Evolutionary conservation across 1,284 basidiomycete genomes (phyloP).

Genomic region (Moniliophthora roreri): DNA sequence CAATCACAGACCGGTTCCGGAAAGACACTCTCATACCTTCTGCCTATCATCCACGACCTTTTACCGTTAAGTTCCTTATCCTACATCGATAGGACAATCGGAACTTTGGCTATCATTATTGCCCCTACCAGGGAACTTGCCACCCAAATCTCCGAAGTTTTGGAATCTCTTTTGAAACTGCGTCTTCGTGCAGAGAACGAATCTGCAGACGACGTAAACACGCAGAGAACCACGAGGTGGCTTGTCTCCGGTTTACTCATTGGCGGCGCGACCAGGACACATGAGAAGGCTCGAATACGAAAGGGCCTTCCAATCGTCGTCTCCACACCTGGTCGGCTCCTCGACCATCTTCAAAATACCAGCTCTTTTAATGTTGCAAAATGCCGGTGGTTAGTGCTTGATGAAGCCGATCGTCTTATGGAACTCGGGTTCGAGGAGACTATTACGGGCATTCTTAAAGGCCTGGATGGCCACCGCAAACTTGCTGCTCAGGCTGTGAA

Average conservation of each 20-base stretch:
- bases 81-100: slow-evolving; percentile 86
- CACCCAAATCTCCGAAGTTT: slow-evolving; percentile 83
- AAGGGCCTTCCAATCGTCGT: slow-evolving; percentile 84
- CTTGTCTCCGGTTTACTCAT: slow-evolving; percentile 91
- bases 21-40: slow-evolving; percentile 93
- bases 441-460: slow-evolving; percentile 84
- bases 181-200: slow-evolving; percentile 57
- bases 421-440: slow-evolving; percentile 97
- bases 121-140: slow-evolving; percentile 95
- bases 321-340: slow-evolving; percentile 93
- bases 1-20: slow-evolving; percentile 98
- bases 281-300: slow-evolving; percentile 62
- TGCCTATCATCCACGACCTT: slow-evolving; percentile 95
- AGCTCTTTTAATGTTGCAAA: slow-evolving; percentile 90
- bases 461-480: slow-evolving; percentile 77
- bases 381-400: slow-evolving; percentile 93
- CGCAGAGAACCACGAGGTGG: slow-evolving; percentile 80
- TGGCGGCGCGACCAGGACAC: slow-evolving; percentile 75
- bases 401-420: slow-evolving; percentile 97
- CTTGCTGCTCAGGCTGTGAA: slow-evolving; percentile 72
- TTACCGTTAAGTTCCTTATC: slow-evolving; percentile 85
- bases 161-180: slow-evolving; percentile 17
- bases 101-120: slow-evolving; percentile 93
- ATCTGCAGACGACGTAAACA: slow-evolving; percentile 44
- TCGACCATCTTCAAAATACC: slow-evolving; percentile 95